These are phyloP conservation scores for Leucogyrophana mollusca DNA, from an alignment of 768 basidiomycete species.

Conservation along the genomic window DNA sequence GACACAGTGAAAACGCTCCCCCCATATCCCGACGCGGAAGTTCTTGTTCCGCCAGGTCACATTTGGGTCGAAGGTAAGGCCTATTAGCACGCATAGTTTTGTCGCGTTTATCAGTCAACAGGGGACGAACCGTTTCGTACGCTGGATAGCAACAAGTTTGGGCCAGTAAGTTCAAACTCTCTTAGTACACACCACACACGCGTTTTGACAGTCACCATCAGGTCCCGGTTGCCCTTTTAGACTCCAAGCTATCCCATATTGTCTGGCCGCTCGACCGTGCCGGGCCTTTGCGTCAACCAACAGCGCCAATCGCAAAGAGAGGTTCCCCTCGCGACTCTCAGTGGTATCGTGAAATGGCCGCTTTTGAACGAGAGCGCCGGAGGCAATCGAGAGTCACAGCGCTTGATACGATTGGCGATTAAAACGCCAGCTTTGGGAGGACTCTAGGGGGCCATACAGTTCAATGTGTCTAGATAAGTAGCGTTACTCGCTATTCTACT, in stretches of 20 bases:
- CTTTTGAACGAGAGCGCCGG: slow-evolving; percentile 27
- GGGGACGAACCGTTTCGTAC: slow-evolving; percentile 69
- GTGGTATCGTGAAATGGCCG: slow-evolving; percentile 29
- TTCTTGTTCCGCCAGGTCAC: slow-evolving; percentile 58
- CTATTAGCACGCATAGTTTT: slow-evolving; percentile 7
- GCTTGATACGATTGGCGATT: background rate
- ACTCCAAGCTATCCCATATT: slow-evolving; percentile 48
- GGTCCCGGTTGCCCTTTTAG: slow-evolving; percentile 47
- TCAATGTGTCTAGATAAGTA: background rate
- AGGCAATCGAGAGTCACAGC: slow-evolving; percentile 20
- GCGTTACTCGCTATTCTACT: background rate
- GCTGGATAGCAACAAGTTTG: slow-evolving; percentile 71
- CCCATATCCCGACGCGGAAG: slow-evolving; percentile 57
- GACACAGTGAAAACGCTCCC: slow-evolving; percentile 67
- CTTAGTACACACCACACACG: slow-evolving; percentile 1
- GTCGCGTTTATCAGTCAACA: slow-evolving; percentile 18
- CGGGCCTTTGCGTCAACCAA: slow-evolving; percentile 32
- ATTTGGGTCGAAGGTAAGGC: slow-evolving; percentile 72
- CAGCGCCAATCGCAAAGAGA: slow-evolving; percentile 13
- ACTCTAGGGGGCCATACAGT: too few relatives aligned
- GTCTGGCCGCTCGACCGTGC: slow-evolving; percentile 52
- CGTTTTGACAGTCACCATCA: background rate
- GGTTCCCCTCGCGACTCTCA: slow-evolving; percentile 19
- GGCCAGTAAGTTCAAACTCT: slow-evolving; percentile 48
- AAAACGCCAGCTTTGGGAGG: too few relatives aligned